A percentile compares a stretch with the other conserved stretches of the same genome.
These are phyloP conservation scores for Yamadazyma olivae DNA, from an alignment of 805 yeast genomes.

Conservation along the genomic window DNA sequence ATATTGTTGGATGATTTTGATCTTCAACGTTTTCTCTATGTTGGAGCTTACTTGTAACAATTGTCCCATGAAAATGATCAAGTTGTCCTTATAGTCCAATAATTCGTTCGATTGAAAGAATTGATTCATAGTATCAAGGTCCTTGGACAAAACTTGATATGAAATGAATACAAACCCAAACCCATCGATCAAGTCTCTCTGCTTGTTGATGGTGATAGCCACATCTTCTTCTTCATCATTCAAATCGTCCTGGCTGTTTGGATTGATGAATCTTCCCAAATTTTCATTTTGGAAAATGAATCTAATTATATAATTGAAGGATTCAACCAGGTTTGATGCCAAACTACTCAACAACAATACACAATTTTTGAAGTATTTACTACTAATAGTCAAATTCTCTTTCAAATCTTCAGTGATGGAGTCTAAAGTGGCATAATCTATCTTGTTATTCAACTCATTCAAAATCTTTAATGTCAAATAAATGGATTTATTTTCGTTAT, in stretches of 20 bases:
- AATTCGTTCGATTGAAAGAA: conserved; percentile 34
- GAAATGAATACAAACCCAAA: conserved; percentile 55
- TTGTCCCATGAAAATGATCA: conserved; percentile 66
- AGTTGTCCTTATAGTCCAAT: conserved; percentile 55
- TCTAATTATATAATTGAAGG: conserved; percentile 48
- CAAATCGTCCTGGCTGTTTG: conserved; percentile 14
- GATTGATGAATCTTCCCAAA: conserved; percentile 38
- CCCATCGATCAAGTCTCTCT: conserved; percentile 57
- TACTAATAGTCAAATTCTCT: conserved; percentile 49
- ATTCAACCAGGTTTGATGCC: conserved; percentile 42
- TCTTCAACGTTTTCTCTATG: conserved; percentile 66
- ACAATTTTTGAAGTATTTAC: conserved; percentile 60
- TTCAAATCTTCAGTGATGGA: conserved; percentile 44
- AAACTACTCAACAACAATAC: conserved; percentile 56
- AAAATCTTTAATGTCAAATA: conserved; percentile 37
- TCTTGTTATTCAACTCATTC: conserved; percentile 21
- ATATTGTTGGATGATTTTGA: conserved; percentile 63
- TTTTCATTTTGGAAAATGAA: conserved; percentile 32
- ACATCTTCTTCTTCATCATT: conserved; percentile 21
- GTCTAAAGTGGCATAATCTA: conserved; percentile 6
- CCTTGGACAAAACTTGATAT: conserved; percentile 20
- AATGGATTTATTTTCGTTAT: conserved; percentile 33
- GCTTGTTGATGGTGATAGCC: conserved; percentile 49
- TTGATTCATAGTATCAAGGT: not conserved
- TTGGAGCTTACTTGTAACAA: conserved; percentile 65